A percentile compares a stretch with the other conserved stretches of the same genome.
Conservation (phyloP, 192 early-diverging fungal species). For the Obelidium mucronatum region DNA sequence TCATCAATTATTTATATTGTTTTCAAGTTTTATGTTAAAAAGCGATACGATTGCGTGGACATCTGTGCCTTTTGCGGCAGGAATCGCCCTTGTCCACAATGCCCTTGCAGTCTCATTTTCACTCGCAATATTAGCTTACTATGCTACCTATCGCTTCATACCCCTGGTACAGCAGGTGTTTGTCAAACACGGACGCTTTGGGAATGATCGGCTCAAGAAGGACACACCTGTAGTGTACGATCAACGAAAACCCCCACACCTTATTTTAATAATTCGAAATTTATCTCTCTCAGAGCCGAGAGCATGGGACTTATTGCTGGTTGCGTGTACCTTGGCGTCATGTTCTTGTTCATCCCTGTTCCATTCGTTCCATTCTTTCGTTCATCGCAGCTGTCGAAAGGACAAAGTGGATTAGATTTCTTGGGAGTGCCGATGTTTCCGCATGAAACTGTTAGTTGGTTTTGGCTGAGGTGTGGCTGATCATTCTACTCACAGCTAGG, state of each 20-base stretch:
- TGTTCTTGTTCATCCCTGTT: slow-evolving; percentile 94
- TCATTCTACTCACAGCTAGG: slow-evolving; percentile 66
- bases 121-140: slow-evolving; percentile 72
- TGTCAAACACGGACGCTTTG: slow-evolving; percentile 77
- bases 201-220: slow-evolving; percentile 83
- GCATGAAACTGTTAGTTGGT: slow-evolving; percentile 66
- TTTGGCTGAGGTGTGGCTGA: neutral
- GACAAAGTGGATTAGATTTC: slow-evolving; percentile 46
- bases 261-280: neutral
- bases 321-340: slow-evolving; percentile 82
- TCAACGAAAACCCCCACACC: too few species aligned
- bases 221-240: slow-evolving; percentile 76
- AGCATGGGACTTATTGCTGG: slow-evolving; percentile 92
- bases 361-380: slow-evolving; percentile 89
- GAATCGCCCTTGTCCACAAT: slow-evolving; percentile 59
- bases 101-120: slow-evolving; percentile 75
- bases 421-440: slow-evolving; percentile 64
- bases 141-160: slow-evolving; percentile 76
- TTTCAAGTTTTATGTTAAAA: too few species aligned
- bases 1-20: too few species aligned
- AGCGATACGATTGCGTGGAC: too few species aligned
- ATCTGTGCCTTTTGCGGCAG: slow-evolving; percentile 17
- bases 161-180: slow-evolving; percentile 73
- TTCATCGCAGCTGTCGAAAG: neutral
- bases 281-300: slow-evolving; percentile 84